Conservation (phyloP, 805 yeast genomes). For the Candida oleophila region DNA sequence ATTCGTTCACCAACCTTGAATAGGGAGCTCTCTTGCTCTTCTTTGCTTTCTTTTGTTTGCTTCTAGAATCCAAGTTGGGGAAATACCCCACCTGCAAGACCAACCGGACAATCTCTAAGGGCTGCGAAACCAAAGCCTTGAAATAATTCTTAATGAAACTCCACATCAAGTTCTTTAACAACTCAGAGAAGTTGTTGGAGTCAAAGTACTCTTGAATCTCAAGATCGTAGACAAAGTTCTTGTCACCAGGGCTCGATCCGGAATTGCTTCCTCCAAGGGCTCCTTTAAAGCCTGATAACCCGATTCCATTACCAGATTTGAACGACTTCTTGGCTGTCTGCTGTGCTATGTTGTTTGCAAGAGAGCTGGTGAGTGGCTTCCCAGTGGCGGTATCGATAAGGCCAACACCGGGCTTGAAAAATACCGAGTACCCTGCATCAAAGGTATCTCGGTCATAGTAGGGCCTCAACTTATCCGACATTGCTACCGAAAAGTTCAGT, state of each 20-base stretch:
- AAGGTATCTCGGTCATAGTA: conserved; percentile 70
- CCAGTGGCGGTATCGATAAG: conserved; percentile 48
- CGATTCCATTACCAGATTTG: conserved; percentile 9
- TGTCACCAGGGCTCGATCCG: conserved; percentile 21
- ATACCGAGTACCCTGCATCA: conserved; percentile 61
- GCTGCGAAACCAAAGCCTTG: conserved; percentile 73
- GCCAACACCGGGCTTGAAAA: conserved; percentile 61
- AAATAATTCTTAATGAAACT: conserved; percentile 69
- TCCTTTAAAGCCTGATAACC: conserved; percentile 6
- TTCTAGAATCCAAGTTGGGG: conserved; percentile 20
- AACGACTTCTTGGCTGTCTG: conserved; percentile 10
- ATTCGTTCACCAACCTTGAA: conserved; percentile 15
- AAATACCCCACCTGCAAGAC: conserved; percentile 79
- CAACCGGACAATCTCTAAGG: conserved; percentile 80
- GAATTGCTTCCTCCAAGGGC: not conserved
- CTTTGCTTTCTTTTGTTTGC: conserved; percentile 11
- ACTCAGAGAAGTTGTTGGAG: conserved; percentile 52
- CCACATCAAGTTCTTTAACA: conserved; percentile 54
- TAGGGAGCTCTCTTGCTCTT: conserved; percentile 1
- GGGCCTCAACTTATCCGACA: conserved; percentile 48
- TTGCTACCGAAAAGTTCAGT: not conserved
- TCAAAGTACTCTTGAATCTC: conserved; percentile 70
- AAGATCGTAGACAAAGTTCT: conserved; percentile 52
- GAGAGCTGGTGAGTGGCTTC: conserved; percentile 30
- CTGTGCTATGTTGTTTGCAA: conserved; percentile 19